Conservation (phyloP, 768 basidiomycete genomes). For the Boletus rubescentipes region DNA sequence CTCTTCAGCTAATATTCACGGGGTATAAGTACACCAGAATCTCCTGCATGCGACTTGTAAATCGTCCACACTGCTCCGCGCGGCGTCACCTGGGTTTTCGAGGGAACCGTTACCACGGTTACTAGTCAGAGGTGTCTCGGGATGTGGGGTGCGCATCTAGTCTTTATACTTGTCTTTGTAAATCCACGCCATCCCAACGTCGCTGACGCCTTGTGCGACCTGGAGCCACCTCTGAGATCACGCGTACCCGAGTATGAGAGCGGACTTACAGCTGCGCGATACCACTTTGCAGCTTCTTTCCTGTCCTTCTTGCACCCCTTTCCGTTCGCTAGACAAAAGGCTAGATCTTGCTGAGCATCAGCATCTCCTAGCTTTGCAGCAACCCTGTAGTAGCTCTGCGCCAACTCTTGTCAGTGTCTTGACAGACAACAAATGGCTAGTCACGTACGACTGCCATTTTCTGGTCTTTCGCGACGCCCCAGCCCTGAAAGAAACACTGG, state of each 20-base stretch:
- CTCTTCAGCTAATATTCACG: conserved; percentile 20
- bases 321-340: conserved; percentile 81
- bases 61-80: conserved; percentile 7
- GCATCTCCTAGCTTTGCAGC: conserved; percentile 83
- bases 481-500: conserved; percentile 90
- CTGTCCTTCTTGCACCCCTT: conserved; percentile 88
- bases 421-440: background rate
- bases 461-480: conserved; percentile 85
- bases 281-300: conserved; percentile 87
- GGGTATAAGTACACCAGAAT: conserved; percentile 21
- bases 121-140: background rate
- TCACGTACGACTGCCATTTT: conserved; percentile 81
- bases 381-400: conserved; percentile 77
- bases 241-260: background rate
- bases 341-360: conserved; percentile 86
- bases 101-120: conserved; percentile 3
- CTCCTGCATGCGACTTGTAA: conserved; percentile 2
- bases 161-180: conserved; percentile 77
- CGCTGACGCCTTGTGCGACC: conserved; percentile 73
- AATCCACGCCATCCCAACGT: conserved; percentile 87
- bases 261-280: conserved; percentile 72
- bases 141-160: conserved; percentile 6
- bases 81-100: conserved; percentile 8
- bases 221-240: conserved; percentile 20
- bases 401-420: conserved; percentile 1